Base-by-base conservation (phyloP, 495 filamentous ascomycete genomes). In the Xylaria longipes region DNA sequence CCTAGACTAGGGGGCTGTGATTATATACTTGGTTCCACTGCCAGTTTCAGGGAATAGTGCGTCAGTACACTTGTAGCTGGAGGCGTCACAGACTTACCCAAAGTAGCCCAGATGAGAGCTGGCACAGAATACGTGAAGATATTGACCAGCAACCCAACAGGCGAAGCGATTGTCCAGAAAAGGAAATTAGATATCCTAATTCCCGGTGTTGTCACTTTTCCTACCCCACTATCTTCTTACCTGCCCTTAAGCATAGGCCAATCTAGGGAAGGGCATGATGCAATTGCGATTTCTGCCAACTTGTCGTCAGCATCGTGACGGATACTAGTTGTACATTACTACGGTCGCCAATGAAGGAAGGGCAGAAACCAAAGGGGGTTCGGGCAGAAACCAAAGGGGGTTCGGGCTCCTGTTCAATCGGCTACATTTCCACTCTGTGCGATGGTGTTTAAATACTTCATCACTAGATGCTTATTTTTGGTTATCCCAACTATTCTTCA, bases 261-360 rank as follows among this genome's bases (percentile, higher is more conserved):
- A 56, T 31, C 46, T 25, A 25, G 27, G 54, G 15, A 25, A 69
- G 39, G 25, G 7, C 52, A 50, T 33, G 20, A 48, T 48, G 54
- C 56, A 46, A 48, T 37, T 41, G 9, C 52, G 14, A 35, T 52
- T 27, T 56, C 4, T n/a, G 20, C 27, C 45, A 11, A 27, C 33
- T 33, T 31, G 8, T 64, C 33, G 57, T 63, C 41, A 70, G 57
- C 57, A 52, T 70, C 45, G 57, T 70, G 68, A 17, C 39, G 20
- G 39, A 35, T 69, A 35, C 33, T 1, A 15, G 22, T 35, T 35
- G 17, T 29, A 31, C 65, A 25, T 29, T 9, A 31, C 43, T 63
- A 20, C 31, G 15, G 50, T 52, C 29, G 25, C 58, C 5, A 56
- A 6, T 45, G 14, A 45, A 48, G 45, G 46, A 17, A 25, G 12